These are phyloP conservation scores for Otatea glauca DNA, from an alignment of 176 grass and related monocot genomes.

Conservation along the genomic window DNA sequence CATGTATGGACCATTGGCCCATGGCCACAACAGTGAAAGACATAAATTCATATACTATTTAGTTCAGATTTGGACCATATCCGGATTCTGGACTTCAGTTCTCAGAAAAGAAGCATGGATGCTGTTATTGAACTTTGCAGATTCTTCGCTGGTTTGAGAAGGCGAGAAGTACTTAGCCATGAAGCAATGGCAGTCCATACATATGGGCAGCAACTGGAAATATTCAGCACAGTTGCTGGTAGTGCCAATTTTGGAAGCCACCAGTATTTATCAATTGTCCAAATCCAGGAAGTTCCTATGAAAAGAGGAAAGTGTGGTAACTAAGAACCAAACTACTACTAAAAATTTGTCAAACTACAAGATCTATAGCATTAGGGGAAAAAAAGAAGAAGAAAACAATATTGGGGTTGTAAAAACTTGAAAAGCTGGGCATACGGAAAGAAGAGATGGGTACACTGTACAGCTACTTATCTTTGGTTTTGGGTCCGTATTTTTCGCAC, in stretches of 20 bases:
- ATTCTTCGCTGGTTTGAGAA: not conserved
- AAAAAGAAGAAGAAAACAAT: not conserved
- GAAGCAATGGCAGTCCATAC: not conserved
- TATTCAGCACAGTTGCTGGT: not conserved
- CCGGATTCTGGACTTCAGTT: not conserved
- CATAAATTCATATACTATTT: not conserved
- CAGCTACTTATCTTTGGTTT: not conserved
- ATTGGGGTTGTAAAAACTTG: not conserved
- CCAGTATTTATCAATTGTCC: not conserved
- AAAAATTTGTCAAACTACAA: conserved; percentile 1
- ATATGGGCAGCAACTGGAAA: not conserved
- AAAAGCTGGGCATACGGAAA: not conserved
- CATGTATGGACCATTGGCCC: not conserved
- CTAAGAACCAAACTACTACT: not conserved
- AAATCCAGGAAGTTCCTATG: not conserved
- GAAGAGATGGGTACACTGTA: not conserved
- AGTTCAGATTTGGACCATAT: conserved; percentile 16
- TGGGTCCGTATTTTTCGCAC: not conserved
- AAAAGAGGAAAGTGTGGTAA: conserved; percentile 18
- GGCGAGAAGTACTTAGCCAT: not conserved
- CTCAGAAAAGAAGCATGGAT: not conserved
- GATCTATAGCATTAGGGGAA: not conserved
- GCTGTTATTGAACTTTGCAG: not conserved
- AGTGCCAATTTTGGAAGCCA: not conserved
- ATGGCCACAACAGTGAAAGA: not conserved